Conservation (phyloP, 495 filamentous ascomycete species). For the Aspergillus baeticus region DNA sequence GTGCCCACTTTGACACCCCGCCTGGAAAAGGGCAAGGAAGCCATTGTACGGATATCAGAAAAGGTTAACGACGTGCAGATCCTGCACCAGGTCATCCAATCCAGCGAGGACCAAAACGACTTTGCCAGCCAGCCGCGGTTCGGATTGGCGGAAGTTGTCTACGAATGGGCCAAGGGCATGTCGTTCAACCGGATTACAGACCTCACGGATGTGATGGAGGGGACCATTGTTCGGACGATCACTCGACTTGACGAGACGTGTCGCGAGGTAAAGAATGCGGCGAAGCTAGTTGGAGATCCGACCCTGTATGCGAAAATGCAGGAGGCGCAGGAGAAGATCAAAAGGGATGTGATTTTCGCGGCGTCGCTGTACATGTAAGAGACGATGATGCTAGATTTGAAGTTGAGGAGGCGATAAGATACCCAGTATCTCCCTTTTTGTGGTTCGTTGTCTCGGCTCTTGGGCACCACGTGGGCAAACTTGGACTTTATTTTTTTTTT, state of each 20-base stretch:
- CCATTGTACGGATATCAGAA: constrained; percentile 83
- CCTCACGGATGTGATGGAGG: constrained; percentile 93
- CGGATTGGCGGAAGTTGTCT: constrained; percentile 93
- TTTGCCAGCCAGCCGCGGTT: constrained; percentile 86
- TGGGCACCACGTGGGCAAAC: constrained; percentile 14
- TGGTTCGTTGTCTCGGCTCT: background rate
- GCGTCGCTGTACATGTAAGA: constrained; percentile 76
- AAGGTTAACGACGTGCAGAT: constrained; percentile 87
- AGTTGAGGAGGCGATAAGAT: background rate
- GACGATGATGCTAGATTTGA: background rate
- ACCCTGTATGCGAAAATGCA: constrained; percentile 94
- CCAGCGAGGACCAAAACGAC: constrained; percentile 85
- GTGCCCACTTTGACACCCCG: constrained; percentile 79
- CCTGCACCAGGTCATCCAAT: constrained; percentile 84
- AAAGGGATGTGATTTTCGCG: constrained; percentile 89
- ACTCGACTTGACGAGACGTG: constrained; percentile 93
- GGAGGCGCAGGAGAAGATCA: constrained; percentile 93
- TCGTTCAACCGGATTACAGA: constrained; percentile 97
- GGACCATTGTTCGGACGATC: constrained; percentile 92
- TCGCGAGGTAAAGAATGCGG: constrained; percentile 95
- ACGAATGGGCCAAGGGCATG: constrained; percentile 98
- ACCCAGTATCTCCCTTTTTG: background rate
- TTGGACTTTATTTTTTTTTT: constrained; percentile 10
- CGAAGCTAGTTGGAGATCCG: constrained; percentile 94
- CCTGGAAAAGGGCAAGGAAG: constrained; percentile 79